These are phyloP conservation scores for Phytopythium chamaehyphon DNA, from an alignment of 352 stramenopile genomes.

Conservation along the genomic window DNA sequence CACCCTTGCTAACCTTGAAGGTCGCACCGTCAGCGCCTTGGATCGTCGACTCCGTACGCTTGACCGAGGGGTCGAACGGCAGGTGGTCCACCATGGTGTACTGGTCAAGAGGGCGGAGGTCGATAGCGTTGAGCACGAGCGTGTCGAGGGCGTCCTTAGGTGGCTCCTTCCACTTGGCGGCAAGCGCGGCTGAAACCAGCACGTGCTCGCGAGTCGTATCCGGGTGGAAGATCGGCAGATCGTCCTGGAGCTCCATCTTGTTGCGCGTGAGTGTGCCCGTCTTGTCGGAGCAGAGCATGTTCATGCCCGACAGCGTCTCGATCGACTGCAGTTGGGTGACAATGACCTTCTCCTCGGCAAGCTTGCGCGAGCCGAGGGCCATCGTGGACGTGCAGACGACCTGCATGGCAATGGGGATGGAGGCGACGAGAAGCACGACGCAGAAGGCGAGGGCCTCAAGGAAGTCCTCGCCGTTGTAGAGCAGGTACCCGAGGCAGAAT, in stretches of 20 bases:
- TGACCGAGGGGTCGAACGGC: constrained; percentile 82
- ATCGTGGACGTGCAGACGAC: constrained; percentile 92
- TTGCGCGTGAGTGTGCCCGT: constrained; percentile 94
- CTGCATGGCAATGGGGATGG: constrained; percentile 93
- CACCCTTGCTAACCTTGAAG: constrained; percentile 94
- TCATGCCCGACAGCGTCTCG: constrained; percentile 91
- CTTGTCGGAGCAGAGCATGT: constrained; percentile 96
- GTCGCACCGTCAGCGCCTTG: constrained; percentile 63
- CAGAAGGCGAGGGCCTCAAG: constrained; percentile 83
- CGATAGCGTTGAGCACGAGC: constrained; percentile 85
- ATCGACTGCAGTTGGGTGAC: constrained; percentile 90
- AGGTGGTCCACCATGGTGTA: constrained; percentile 82
- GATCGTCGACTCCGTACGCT: constrained; percentile 93
- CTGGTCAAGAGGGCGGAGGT: constrained; percentile 76
- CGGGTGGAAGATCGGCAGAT: constrained; percentile 84
- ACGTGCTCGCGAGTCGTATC: constrained; percentile 83
- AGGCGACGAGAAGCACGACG: constrained; percentile 89
- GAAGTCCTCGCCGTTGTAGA: constrained; percentile 77
- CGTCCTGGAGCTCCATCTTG: constrained; percentile 93
- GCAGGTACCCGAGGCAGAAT: constrained; percentile 85
- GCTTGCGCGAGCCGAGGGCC: constrained; percentile 87
- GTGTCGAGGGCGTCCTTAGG: constrained; percentile 93
- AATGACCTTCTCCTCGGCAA: constrained; percentile 91
- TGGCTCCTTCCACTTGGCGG: constrained; percentile 93
- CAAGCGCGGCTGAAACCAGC: constrained; percentile 88